phyloP scores from a whole-genome alignment of 169 alveolate species.

The Perkinsus marinus region DNA sequence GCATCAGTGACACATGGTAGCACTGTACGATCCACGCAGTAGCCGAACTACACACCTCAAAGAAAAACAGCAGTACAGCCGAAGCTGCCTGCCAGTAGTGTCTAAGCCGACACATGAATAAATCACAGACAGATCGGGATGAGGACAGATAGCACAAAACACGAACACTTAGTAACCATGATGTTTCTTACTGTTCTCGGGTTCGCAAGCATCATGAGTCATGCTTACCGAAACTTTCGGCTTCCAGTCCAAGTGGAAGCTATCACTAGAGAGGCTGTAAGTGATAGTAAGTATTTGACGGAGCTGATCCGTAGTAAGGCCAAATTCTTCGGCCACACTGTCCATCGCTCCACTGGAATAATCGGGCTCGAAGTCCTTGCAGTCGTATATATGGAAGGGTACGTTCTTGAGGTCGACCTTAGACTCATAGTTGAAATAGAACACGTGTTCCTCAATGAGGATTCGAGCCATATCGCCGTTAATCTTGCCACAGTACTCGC shows the following conservation, averaged over 20 bases:
- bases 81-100: too few species aligned
- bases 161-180: too few species aligned
- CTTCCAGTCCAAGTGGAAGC: background rate
- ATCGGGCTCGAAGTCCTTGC: background rate
- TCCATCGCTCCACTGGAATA: background rate
- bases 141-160: too few species aligned
- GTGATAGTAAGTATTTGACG: background rate
- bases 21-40: background rate
- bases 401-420: background rate
- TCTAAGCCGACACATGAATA: too few species aligned
- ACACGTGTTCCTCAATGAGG: too few species aligned
- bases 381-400: background rate
- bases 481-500: background rate
- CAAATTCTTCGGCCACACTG: background rate
- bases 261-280: background rate
- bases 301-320: background rate
- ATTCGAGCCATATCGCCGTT: background rate
- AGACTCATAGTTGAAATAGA: background rate
- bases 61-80: too few species aligned
- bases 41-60: too few species aligned
- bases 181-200: too few species aligned
- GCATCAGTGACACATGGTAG: background rate
- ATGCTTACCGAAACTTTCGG: background rate
- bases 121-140: too few species aligned
- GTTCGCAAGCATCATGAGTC: background rate